These are phyloP conservation scores for Agrocybe pediades DNA, from an alignment of 768 basidiomycete genomes.

Conservation along the genomic window DNA sequence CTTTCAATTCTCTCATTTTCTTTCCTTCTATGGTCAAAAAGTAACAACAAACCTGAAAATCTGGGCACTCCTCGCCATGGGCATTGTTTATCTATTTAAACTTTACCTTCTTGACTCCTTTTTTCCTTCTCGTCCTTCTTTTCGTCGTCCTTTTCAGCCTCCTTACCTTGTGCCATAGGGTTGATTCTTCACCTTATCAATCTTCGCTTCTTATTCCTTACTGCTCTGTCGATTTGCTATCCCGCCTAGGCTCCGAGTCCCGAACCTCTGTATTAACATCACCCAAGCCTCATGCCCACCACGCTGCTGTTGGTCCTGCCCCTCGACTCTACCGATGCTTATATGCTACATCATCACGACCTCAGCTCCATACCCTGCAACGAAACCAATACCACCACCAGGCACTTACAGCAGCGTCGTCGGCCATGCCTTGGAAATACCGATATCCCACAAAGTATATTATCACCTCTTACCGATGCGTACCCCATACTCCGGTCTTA, in stretches of 20 bases:
- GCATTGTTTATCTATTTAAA: constrained; percentile 11
- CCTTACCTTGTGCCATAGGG: not conserved
- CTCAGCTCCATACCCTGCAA: no score
- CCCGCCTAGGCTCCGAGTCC: constrained; percentile 3
- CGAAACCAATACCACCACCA: no score
- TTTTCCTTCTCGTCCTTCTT: constrained; percentile 4
- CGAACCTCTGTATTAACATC: constrained; percentile 10
- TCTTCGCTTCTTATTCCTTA: no score
- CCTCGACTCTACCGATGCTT: no score
- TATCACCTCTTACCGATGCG: no score
- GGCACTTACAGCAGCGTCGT: no score
- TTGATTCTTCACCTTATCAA: constrained; percentile 1
- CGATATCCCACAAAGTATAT: no score
- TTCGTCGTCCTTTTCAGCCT: constrained; percentile 1
- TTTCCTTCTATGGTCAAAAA: not conserved
- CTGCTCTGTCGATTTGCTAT: constrained; percentile 14
- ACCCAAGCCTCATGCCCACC: no score
- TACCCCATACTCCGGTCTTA: no score
- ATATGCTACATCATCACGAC: no score
- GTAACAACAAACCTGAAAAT: not conserved
- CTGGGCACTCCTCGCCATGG: not conserved
- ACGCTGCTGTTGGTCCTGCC: no score
- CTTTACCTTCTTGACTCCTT: constrained; percentile 1
- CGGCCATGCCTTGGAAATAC: no score
- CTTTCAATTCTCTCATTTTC: not conserved